Conservation (phyloP, 306 rosid genomes). For the Begonia fuchsioides region DNA sequence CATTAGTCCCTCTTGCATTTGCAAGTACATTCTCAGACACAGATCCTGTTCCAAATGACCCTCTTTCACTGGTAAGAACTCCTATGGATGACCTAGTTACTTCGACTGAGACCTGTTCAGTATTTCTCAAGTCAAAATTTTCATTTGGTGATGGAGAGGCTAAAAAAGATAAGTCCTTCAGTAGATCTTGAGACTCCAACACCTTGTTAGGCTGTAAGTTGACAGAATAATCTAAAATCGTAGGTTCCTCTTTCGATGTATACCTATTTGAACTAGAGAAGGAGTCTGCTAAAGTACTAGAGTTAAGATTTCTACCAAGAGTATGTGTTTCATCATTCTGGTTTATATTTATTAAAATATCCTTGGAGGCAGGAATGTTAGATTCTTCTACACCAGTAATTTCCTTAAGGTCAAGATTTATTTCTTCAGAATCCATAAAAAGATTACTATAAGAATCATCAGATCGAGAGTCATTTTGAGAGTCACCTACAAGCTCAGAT, state of each 20-base stretch:
- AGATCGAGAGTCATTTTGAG: slow-evolving; percentile 29
- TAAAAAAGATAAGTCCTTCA: slow-evolving; percentile 20
- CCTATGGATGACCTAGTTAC: slow-evolving; percentile 32
- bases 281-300: slow-evolving; percentile 17
- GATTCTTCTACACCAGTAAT: slow-evolving; percentile 27
- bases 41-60: slow-evolving; percentile 16
- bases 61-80: slow-evolving; percentile 21
- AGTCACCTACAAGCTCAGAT: slow-evolving; percentile 33
- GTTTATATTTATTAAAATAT: slow-evolving; percentile 18
- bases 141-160: slow-evolving; percentile 24
- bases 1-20: slow-evolving; percentile 22
- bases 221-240: slow-evolving; percentile 14
- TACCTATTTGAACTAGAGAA: slow-evolving; percentile 16
- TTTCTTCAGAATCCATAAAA: slow-evolving; percentile 27
- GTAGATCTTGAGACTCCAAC: slow-evolving; percentile 22
- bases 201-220: slow-evolving; percentile 21
- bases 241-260: slow-evolving; percentile 15
- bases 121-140: slow-evolving; percentile 22
- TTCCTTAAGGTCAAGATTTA: slow-evolving; percentile 29
- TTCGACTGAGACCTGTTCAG: slow-evolving; percentile 24
- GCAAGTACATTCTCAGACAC: slow-evolving; percentile 11
- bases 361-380: no score
- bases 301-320: slow-evolving; percentile 19
- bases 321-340: slow-evolving; percentile 28
- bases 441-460: slow-evolving; percentile 30